Evolutionary conservation across 441 rosid species (phyloP), one percentile per base, ranked within the genome.

Genomic region (Daphne laureola): DNA sequence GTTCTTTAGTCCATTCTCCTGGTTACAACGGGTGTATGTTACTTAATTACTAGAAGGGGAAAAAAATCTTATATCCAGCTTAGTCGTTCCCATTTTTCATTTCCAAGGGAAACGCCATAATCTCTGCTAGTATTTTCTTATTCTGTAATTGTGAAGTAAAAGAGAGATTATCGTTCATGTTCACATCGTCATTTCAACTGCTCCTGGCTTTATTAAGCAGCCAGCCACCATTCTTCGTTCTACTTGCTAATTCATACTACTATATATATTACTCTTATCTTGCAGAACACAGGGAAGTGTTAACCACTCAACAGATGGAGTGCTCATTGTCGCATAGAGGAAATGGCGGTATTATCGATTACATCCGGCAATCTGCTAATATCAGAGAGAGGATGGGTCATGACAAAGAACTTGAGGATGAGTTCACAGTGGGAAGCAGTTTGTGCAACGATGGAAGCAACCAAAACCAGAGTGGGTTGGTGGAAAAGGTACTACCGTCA

Each of bases 271-370:
- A 43, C 25, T 21, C 25, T 21, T 21, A 21, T 21, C 25, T 54
- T 43, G 51, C 84, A 85, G 93, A 67, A 49, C 70, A 14, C 41
- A 48, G 40, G 40, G 69, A 66, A 55, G 56, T 54, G 49, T 31
- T 62, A 55, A 18, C 17, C 50, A 51, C 21, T 58, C 69, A 51
- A 17, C 58, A 61, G 55, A 67, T 66, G 51, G 55, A 43, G 47
- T 53, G 35, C 7, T 58, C 63, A n/a, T 52, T 46, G 46, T 56
- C 65, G 60, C 73, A 50, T 47, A 82, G 73, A 64, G 68, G 73
- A 57, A 71, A 75, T 18, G 80, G 68, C 42, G 81, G 70, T 48
- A 76, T 74, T 53, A 61, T 79, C 70, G 72, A 63, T 54, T 59
- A 53, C 62, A 78, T 75, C 54, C 69, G 72, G 61, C 70, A 65